Evolutionary conservation across 2,329 filamentous ascomycete species (phyloP).

Genomic region (Ceratocystis cacaofunesta): DNA sequence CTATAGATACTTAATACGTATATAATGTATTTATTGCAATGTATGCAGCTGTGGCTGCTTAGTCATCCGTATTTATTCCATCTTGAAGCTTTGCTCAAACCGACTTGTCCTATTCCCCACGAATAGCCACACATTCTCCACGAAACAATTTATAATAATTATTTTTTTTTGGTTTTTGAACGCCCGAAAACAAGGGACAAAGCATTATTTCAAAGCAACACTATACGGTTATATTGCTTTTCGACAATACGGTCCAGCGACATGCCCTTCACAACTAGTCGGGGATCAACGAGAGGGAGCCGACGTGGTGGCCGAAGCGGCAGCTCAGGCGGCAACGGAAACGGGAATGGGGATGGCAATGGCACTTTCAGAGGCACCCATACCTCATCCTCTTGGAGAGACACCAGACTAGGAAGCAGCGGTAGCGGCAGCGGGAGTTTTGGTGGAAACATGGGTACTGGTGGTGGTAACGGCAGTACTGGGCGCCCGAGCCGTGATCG

Average conservation of each 20-base stretch:
- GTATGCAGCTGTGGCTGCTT: background rate
- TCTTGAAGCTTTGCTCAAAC: background rate
- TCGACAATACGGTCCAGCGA: too few relatives aligned
- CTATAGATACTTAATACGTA: background rate
- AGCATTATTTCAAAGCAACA: background rate
- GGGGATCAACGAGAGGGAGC: background rate
- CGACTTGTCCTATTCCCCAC: background rate
- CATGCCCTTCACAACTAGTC: conserved; percentile 1
- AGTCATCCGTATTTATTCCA: background rate
- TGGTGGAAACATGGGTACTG: background rate
- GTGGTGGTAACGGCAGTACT: background rate
- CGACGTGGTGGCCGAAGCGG: background rate
- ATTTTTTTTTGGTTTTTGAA: background rate
- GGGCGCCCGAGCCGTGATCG: conserved; percentile 8
- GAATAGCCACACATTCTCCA: background rate
- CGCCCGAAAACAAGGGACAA: too few relatives aligned
- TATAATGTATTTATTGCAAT: background rate
- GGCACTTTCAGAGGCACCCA: background rate
- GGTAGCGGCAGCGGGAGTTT: background rate
- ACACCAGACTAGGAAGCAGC: conserved; percentile 6
- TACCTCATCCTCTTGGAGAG: background rate
- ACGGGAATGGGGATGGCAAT: background rate
- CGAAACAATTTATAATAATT: background rate
- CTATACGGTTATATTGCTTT: background rate
- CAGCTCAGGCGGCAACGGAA: background rate